phyloP scores from a whole-genome alignment of 2,329 filamentous ascomycete species.

The Xylariales sp. region DNA sequence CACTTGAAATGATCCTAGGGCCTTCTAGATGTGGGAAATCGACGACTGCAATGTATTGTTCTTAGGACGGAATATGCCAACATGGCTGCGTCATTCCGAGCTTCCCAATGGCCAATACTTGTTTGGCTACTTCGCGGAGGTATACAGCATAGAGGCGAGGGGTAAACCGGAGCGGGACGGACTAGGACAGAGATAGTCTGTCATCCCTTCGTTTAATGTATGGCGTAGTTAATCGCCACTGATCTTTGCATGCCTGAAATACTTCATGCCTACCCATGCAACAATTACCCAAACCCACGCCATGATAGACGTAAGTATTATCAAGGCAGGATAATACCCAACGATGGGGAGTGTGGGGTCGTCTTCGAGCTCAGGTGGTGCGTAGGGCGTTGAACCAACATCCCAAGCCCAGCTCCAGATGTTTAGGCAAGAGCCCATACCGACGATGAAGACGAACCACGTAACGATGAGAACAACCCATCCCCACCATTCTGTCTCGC shows the following conservation, averaged over 20 bases:
- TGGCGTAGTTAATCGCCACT: slow-evolving; percentile 62
- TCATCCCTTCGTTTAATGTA: not conserved
- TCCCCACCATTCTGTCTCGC: slow-evolving; percentile 97
- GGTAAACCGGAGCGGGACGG: not conserved
- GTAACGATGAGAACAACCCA: slow-evolving; percentile 92
- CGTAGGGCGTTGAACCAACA: slow-evolving; percentile 94
- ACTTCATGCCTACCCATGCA: slow-evolving; percentile 99
- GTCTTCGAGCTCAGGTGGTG: slow-evolving; percentile 93
- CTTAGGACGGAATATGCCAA: not conserved
- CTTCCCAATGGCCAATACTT: not conserved
- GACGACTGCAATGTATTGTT: not conserved
- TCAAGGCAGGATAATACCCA: slow-evolving; percentile 94
- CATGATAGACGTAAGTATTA: slow-evolving; percentile 94
- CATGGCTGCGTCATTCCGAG: not conserved
- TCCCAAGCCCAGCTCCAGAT: slow-evolving; percentile 99
- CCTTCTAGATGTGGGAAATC: too few relatives aligned
- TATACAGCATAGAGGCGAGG: not conserved
- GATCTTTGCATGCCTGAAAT: slow-evolving; percentile 97
- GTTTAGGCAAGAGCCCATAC: slow-evolving; percentile 94
- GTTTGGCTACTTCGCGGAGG: not conserved
- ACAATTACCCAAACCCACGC: slow-evolving; percentile 99
- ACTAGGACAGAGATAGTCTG: not conserved
- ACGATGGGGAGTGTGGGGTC: slow-evolving; percentile 95
- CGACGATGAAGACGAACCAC: slow-evolving; percentile 95
- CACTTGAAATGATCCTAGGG: not conserved